Evolutionary conservation across 768 basidiomycete species (phyloP).

Genomic region (Scleroderma citrinum): DNA sequence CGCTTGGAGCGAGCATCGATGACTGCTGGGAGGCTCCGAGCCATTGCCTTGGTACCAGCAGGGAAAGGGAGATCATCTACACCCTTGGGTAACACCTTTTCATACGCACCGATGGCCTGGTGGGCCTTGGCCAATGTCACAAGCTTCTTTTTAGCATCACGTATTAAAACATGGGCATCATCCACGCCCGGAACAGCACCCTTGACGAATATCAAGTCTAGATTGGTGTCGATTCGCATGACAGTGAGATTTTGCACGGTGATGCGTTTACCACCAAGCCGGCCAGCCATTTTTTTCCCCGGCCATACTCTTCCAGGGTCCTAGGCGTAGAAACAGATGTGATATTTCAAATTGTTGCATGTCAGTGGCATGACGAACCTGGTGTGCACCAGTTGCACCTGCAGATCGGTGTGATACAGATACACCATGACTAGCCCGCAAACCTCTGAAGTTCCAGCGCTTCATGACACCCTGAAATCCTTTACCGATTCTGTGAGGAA

Average conservation of each 20-base stretch:
- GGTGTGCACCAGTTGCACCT: constrained; percentile 92
- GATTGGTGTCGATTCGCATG: constrained; percentile 76
- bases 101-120: constrained; percentile 64
- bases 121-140: constrained; percentile 53
- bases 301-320: constrained; percentile 96
- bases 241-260: constrained; percentile 89
- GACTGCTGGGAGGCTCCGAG: constrained; percentile 55
- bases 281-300: constrained; percentile 98
- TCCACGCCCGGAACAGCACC: constrained; percentile 91
- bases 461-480: constrained; percentile 98
- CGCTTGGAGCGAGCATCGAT: constrained; percentile 70
- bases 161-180: constrained; percentile 77
- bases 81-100: constrained; percentile 76
- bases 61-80: constrained; percentile 88
- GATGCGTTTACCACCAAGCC: constrained; percentile 75
- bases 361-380: constrained; percentile 43
- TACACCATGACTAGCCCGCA: constrained; percentile 92
- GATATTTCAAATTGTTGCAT: background rate
- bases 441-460: constrained; percentile 87
- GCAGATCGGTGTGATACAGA: constrained; percentile 90
- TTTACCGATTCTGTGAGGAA: constrained; percentile 74
- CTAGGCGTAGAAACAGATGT: constrained; percentile 34
- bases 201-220: constrained; percentile 86
- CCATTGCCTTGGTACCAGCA: constrained; percentile 77
- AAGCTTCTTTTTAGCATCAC: constrained; percentile 89